A percentile compares a stretch with the other conserved stretches of the same genome.
phyloP scores from a whole-genome alignment of 768 basidiomycete species.

The Plicaturopsis crispa region DNA sequence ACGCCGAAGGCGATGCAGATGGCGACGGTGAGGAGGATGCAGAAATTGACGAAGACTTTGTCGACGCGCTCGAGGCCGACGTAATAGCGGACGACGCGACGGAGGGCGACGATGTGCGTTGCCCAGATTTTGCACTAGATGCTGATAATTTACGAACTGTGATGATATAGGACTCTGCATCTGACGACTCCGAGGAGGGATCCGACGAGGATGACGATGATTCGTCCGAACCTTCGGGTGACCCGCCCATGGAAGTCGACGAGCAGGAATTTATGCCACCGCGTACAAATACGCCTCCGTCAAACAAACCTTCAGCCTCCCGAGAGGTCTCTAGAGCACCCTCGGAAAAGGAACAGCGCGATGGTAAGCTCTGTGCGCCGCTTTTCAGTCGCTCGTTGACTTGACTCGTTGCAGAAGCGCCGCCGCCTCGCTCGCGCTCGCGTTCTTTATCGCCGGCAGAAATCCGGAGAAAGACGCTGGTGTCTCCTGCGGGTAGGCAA shows the following conservation, averaged over 20 bases:
- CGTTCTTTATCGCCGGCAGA: conserved; percentile 50
- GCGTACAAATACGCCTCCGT: no score
- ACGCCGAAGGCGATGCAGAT: conserved; percentile 37
- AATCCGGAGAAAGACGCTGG: conserved; percentile 39
- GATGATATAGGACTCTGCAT: conserved; percentile 40
- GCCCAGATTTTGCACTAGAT: conserved; percentile 1
- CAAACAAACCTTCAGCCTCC: no score
- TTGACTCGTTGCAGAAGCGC: conserved; percentile 17
- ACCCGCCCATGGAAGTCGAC: conserved; percentile 21
- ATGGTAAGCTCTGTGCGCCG: no score
- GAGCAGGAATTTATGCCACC: conserved; percentile 7
- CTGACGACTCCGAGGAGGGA: conserved; percentile 53
- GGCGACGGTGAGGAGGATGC: conserved; percentile 39
- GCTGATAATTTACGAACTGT: conserved; percentile 5
- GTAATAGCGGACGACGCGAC: conserved; percentile 50
- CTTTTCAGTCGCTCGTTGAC: neutral
- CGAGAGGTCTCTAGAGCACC: no score
- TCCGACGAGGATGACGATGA: conserved; percentile 50
- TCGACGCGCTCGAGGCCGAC: conserved; percentile 48
- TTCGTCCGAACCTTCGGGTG: conserved; percentile 30
- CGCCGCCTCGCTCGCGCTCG: conserved; percentile 25
- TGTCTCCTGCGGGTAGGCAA: conserved; percentile 19
- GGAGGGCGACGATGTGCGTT: conserved; percentile 65
- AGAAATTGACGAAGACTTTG: conserved; percentile 53
- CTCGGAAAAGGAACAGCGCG: no score